Evolutionary conservation across 2,329 filamentous ascomycete species (phyloP).

Genomic region (Arthrobotrys megalospora): DNA sequence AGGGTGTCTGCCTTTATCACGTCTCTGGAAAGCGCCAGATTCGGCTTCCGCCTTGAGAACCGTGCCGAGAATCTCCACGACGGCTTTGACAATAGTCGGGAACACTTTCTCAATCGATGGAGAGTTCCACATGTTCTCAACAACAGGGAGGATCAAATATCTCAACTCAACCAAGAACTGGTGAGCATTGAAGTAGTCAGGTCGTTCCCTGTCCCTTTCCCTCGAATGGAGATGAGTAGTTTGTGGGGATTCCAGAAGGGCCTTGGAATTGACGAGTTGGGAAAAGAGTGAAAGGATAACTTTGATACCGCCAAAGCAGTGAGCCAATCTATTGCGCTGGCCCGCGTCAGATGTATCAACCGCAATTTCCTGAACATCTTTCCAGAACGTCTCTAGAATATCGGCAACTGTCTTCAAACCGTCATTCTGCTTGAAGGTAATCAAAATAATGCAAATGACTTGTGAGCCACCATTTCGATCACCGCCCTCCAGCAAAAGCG

Average conservation of each 20-base stretch:
- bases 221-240: slow-evolving; percentile 70
- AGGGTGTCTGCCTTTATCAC: slow-evolving; percentile 59
- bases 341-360: slow-evolving; percentile 64
- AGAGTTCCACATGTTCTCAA: slow-evolving; percentile 87
- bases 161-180: slow-evolving; percentile 92
- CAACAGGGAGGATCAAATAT: slow-evolving; percentile 81
- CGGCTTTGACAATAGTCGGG: slow-evolving; percentile 80
- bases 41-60: slow-evolving; percentile 86
- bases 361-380: slow-evolving; percentile 69
- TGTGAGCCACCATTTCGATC: slow-evolving; percentile 70
- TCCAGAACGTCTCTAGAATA: slow-evolving; percentile 78
- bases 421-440: slow-evolving; percentile 86
- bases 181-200: slow-evolving; percentile 76
- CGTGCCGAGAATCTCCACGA: slow-evolving; percentile 86
- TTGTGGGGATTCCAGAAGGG: slow-evolving; percentile 82
- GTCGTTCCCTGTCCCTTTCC: slow-evolving; percentile 72
- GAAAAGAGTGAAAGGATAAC: slow-evolving; percentile 88
- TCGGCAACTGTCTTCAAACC: slow-evolving; percentile 82
- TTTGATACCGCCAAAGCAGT: slow-evolving; percentile 77
- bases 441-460: slow-evolving; percentile 81
- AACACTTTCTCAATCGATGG: slow-evolving; percentile 85
- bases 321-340: slow-evolving; percentile 68
- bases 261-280: slow-evolving; percentile 82
- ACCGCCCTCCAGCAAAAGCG: slow-evolving; percentile 81
- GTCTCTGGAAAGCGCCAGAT: slow-evolving; percentile 74